phyloP scores from a whole-genome alignment of 441 rosid genomes.

The Brassica balearica region DNA sequence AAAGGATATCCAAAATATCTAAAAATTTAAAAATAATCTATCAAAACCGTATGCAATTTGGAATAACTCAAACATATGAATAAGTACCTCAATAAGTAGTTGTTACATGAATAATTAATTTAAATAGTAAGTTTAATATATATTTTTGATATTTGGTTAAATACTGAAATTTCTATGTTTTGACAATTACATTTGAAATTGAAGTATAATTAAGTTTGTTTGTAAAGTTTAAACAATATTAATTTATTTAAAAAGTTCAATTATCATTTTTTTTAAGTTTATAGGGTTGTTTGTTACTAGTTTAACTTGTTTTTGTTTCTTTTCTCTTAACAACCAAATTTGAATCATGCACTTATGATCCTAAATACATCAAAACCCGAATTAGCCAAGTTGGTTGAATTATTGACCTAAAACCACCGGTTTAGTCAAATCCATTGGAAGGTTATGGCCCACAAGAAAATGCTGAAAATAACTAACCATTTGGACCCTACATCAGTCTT shows the following conservation, averaged over 20 bases:
- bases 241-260: not conserved
- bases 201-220: not conserved
- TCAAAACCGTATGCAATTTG: not conserved
- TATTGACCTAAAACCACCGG: not conserved
- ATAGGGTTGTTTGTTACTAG: not conserved
- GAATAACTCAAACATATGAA: too few species aligned
- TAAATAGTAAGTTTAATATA: not conserved
- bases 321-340: not conserved
- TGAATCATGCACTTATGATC: not conserved
- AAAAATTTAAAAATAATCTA: not conserved
- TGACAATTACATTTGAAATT: not conserved
- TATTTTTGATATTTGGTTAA: not conserved
- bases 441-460: conserved; percentile 21
- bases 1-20: not conserved
- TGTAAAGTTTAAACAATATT: not conserved
- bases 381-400: not conserved
- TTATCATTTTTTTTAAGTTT: not conserved
- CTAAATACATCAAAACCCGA: not conserved
- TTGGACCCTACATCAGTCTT: conserved; percentile 24
- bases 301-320: not conserved
- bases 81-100: too few species aligned
- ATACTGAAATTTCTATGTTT: not conserved
- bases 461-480: conserved; percentile 23
- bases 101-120: not conserved
- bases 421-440: conserved; percentile 8